Conservation (phyloP, 73 alveolate genomes). For the Blepharisma japonicum region DNA sequence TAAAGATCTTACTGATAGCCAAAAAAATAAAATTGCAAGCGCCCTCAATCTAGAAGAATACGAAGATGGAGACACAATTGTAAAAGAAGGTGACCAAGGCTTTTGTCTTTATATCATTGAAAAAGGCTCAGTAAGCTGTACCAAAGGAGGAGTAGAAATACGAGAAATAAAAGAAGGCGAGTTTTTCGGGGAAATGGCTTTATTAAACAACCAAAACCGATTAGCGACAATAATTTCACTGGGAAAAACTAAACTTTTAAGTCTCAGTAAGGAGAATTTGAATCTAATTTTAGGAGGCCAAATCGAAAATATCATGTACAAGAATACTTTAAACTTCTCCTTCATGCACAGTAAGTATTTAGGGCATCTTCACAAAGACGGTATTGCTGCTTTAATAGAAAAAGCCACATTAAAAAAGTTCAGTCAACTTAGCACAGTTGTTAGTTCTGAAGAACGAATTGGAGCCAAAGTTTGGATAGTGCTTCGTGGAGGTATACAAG, state of each 20-base stretch:
- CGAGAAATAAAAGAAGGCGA: conserved; percentile 50
- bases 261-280: neutral
- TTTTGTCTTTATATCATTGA: conserved; percentile 50
- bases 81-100: conserved; percentile 62
- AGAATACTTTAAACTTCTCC: neutral
- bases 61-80: conserved; percentile 48
- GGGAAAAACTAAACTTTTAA: conserved; percentile 29
- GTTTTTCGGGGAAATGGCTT: conserved; percentile 60
- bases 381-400: too few relatives aligned
- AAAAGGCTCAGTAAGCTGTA: conserved; percentile 42
- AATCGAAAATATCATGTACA: neutral
- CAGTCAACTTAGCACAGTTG: too few relatives aligned
- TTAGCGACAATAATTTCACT: conserved; percentile 52
- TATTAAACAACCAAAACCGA: conserved; percentile 41
- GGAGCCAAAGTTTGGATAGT: too few relatives aligned
- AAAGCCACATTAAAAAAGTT: too few relatives aligned
- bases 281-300: neutral
- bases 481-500: too few relatives aligned
- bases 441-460: too few relatives aligned
- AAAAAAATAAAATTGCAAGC: neutral
- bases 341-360: too few relatives aligned
- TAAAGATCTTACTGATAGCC: neutral
- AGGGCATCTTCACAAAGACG: too few relatives aligned
- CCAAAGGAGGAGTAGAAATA: conserved; percentile 35
- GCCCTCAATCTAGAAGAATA: neutral